Evolutionary conservation across 257 asterid genomes (phyloP).

Genomic region (Ehretia macrophylla): DNA sequence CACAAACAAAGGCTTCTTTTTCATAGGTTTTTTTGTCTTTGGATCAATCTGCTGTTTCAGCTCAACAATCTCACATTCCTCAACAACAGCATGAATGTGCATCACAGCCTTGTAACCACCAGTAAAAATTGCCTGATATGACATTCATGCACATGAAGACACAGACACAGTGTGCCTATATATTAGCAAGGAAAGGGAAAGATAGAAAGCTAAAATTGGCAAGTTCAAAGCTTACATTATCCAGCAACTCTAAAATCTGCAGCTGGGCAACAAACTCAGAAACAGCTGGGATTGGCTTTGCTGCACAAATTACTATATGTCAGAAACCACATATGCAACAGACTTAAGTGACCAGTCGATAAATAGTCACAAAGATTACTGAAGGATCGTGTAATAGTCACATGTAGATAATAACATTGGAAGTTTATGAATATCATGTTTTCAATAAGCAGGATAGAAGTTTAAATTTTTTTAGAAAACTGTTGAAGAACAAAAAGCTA

Average conservation of each 20-base stretch:
- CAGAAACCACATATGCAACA: background rate
- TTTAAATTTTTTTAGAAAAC: too few relatives aligned
- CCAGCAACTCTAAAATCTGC: slow-evolving; percentile 87
- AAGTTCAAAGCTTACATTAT: slow-evolving; percentile 50
- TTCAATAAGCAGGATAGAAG: too few relatives aligned
- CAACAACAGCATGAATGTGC: slow-evolving; percentile 86
- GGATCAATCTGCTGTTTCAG: slow-evolving; percentile 74
- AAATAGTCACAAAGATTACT: background rate
- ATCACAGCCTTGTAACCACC: slow-evolving; percentile 98
- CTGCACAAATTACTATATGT: slow-evolving; percentile 40
- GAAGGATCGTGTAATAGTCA: background rate
- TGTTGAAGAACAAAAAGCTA: too few relatives aligned
- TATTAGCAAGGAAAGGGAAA: background rate
- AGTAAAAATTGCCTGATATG: slow-evolving; percentile 79
- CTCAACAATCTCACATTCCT: slow-evolving; percentile 94
- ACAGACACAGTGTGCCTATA: background rate
- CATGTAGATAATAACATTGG: background rate
- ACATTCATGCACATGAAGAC: background rate
- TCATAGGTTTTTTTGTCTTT: slow-evolving; percentile 67
- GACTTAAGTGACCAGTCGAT: too few relatives aligned
- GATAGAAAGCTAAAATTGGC: background rate
- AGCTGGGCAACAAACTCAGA: slow-evolving; percentile 82
- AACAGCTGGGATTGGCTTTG: slow-evolving; percentile 61
- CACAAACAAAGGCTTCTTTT: slow-evolving; percentile 86
- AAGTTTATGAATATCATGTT: too few relatives aligned